Percentiles rank a stretch among this genome's conserved stretches.
These are phyloP conservation scores for Salix viminalis DNA, from an alignment of 345 rosid species.

Conservation along the genomic window DNA sequence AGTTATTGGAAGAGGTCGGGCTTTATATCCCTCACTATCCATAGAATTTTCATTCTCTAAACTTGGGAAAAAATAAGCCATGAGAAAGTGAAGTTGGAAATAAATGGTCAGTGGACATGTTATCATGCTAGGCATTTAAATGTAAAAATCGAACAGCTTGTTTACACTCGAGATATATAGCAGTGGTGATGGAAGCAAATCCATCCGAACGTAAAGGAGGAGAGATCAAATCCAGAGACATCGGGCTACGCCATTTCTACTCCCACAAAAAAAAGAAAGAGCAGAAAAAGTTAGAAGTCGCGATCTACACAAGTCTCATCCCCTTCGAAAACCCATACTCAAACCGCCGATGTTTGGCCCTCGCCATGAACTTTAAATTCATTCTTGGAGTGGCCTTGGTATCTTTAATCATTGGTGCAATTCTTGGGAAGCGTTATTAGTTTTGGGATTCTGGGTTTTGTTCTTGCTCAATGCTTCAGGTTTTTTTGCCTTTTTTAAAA, in stretches of 20 bases:
- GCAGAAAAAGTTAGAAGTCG: conserved; percentile 63
- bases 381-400: conserved; percentile 62
- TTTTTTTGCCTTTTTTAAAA: not conserved
- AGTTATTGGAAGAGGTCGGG: conserved; percentile 56
- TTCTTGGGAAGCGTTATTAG: conserved; percentile 80
- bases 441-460: conserved; percentile 12
- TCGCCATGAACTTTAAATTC: conserved; percentile 50
- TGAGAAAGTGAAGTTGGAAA: not conserved
- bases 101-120: not conserved
- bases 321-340: conserved; percentile 29
- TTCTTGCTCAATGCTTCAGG: not conserved
- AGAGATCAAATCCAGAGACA: conserved; percentile 71
- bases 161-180: not conserved
- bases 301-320: conserved; percentile 40
- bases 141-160: not conserved
- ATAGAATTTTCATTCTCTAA: not conserved
- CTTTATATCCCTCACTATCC: conserved; percentile 5
- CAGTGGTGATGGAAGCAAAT: conserved; percentile 34
- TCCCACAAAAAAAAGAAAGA: conserved; percentile 68
- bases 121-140: not conserved
- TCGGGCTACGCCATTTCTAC: conserved; percentile 47
- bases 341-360: too few relatives aligned
- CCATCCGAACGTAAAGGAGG: conserved; percentile 20
- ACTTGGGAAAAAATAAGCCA: not conserved
- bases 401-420: conserved; percentile 64